Evolutionary conservation across 2,329 filamentous ascomycete genomes (phyloP), one percentile per base, ranked within the genome.

Genomic region (Dendryphion nanum): DNA sequence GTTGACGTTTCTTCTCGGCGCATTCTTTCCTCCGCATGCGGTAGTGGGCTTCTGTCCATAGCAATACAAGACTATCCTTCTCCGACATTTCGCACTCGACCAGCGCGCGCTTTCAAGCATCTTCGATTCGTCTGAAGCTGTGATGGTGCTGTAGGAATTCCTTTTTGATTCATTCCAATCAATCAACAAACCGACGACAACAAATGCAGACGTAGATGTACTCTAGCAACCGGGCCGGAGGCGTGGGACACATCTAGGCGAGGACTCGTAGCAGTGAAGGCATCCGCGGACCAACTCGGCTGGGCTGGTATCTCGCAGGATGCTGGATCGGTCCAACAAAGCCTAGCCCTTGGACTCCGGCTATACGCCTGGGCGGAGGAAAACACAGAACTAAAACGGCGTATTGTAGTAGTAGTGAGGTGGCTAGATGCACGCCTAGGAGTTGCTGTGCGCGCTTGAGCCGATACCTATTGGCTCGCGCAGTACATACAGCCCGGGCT

Each of bases 331-430:
- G 62, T 66, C 59, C 61, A 57, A 42, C n/a, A 51, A 48, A 50
- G 50, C 60, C 57, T 51, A 51, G 57, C 63, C 62, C 61, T 67
- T 51, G 63, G 60, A 67, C 63, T 64, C 52, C 43, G 55, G 51
- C 26, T 48, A 38, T 50, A 52, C 53, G 52, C 44, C 44, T 54
- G 40, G 43, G 47, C 42, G 49, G 35, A 37, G 53, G 50, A 53
- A 41, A 24, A 41, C 21, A 38, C 35, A 29, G 42, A 45, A 38
- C 35, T 30, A 44, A 45, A 41, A 28, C 36, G 38, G 10, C 23
- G 10, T 26, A 33, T 38, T 10, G 10, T 10, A 7, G 16, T 10
- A 38, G 10, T 32, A 18, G 17, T 31, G 33, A 40, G 43, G 48
- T 47, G 47, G 63, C 60, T 67, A 19, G 63, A 66, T 67, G 63